These are phyloP conservation scores for Thalassia testudinum DNA, from an alignment of 116 monocot genomes.

Conservation along the genomic window DNA sequence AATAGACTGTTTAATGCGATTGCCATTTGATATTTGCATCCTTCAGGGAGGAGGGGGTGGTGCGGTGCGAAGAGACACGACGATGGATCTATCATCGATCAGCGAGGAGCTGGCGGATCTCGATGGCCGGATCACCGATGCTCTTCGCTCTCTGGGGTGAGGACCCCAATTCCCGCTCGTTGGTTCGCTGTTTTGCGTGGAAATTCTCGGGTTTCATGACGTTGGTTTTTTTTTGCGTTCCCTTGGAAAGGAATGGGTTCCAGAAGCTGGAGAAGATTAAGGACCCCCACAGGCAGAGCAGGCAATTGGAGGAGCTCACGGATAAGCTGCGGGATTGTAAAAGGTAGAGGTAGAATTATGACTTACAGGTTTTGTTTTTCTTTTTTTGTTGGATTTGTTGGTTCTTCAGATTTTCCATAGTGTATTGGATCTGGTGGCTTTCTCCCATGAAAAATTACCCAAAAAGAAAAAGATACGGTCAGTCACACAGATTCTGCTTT, in stretches of 20 bases:
- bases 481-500: no score
- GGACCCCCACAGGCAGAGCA: slow-evolving; percentile 44
- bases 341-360: slow-evolving; percentile 19
- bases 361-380: no score
- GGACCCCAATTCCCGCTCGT: neutral
- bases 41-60: no score
- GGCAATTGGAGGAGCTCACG: slow-evolving; percentile 85
- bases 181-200: neutral
- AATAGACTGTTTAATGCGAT: no score
- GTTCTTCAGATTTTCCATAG: no score
- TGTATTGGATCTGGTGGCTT: no score
- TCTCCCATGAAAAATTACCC: no score
- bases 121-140: slow-evolving; percentile 54
- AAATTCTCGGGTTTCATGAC: neutral
- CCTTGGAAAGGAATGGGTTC: slow-evolving; percentile 60
- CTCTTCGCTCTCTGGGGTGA: slow-evolving; percentile 54
- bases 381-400: no score
- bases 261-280: slow-evolving; percentile 82
- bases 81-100: slow-evolving; percentile 11
- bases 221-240: neutral
- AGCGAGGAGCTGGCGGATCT: slow-evolving; percentile 45
- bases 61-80: no score
- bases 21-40: no score
- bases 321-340: slow-evolving; percentile 89
- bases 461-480: no score